Base-by-base conservation (phyloP, 345 rosid species). In the Hibiscus tridactylites region DNA sequence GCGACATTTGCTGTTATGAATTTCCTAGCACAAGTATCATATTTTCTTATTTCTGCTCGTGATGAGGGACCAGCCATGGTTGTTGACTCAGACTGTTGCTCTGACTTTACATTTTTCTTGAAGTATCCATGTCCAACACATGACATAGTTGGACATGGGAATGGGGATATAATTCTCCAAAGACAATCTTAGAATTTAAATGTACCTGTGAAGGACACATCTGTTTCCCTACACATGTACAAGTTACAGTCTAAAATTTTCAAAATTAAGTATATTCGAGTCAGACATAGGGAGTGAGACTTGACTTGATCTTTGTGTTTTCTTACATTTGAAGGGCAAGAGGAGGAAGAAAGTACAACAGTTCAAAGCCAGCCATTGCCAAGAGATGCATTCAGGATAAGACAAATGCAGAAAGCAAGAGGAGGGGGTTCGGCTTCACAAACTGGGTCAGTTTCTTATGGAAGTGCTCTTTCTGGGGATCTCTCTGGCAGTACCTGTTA, bases 381-480 rank as follows among this genome's bases (percentile, higher is more conserved):
- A 0, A 82, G 84, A 71, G 97, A 94, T 75, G 86, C 79, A 44
- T 91, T 91, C 77, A 85, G 87, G 73, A 79, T 91, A 59, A 83
- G 99, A 33, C 96, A 91, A 65, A 85, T 88, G 72, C 93, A 86
- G 74, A 94, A 85, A 75, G 83, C 91, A 31, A 87, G 93, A 63
- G 88, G 82, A 29, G 82, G 82, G 35, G 82, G 81, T 47, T 44
- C 90, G 17, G 75, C 86, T n/a, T 91, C 96, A 6, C 97, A 90
- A 76, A 90, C 97, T 0, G 95, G 97, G 37, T 94, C 96, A 9
- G 85, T 83, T 19, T 94, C 95, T 0, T 91, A 90, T 75, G 96
- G 97, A 54, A 94, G 97, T 73, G 97, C 87, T 9, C 65, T 86
- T 74, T 94, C 98, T 5, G 96, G 97, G 12, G 97, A 94, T 65